A percentile compares a stretch with the other conserved stretches of the same genome.
Evolutionary conservation across 2,329 filamentous ascomycete species (phyloP).

Genomic region (Colletotrichum sp.): DNA sequence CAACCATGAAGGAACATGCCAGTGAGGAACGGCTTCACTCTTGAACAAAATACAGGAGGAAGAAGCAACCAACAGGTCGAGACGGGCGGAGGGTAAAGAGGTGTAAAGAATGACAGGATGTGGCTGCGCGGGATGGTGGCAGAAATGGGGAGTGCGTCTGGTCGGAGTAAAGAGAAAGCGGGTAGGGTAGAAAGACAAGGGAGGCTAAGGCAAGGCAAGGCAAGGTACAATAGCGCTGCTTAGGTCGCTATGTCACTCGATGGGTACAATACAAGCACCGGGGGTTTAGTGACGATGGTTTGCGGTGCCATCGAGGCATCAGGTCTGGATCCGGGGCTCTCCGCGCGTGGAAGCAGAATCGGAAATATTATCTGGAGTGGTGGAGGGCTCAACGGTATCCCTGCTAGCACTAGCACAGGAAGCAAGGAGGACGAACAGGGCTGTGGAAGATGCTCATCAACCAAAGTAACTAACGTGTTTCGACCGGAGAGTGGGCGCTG

Average conservation of each 20-base stretch:
- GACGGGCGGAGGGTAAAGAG: background rate
- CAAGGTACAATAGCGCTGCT: slow-evolving; percentile 33
- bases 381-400: slow-evolving; percentile 33
- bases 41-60: background rate
- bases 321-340: slow-evolving; percentile 43
- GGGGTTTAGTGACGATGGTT: slow-evolving; percentile 35
- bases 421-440: slow-evolving; percentile 40
- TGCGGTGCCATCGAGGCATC: slow-evolving; percentile 27
- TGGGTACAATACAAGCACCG: slow-evolving; percentile 33
- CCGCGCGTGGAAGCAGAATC: slow-evolving; percentile 49
- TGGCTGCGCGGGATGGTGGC: slow-evolving; percentile 11
- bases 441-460: slow-evolving; percentile 40
- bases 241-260: slow-evolving; percentile 26
- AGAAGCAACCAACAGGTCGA: background rate
- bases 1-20: background rate
- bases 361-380: slow-evolving; percentile 52
- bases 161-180: slow-evolving; percentile 23
- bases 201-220: slow-evolving; percentile 27
- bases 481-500: slow-evolving; percentile 40
- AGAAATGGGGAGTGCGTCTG: slow-evolving; percentile 9
- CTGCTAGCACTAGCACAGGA: slow-evolving; percentile 33
- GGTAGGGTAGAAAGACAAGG: slow-evolving; percentile 26
- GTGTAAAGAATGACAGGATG: slow-evolving; percentile 9
- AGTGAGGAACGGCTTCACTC: background rate
- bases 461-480: slow-evolving; percentile 47